These are phyloP conservation scores for Metschnikowia anglica DNA, from an alignment of 805 yeast genomes.

Conservation along the genomic window DNA sequence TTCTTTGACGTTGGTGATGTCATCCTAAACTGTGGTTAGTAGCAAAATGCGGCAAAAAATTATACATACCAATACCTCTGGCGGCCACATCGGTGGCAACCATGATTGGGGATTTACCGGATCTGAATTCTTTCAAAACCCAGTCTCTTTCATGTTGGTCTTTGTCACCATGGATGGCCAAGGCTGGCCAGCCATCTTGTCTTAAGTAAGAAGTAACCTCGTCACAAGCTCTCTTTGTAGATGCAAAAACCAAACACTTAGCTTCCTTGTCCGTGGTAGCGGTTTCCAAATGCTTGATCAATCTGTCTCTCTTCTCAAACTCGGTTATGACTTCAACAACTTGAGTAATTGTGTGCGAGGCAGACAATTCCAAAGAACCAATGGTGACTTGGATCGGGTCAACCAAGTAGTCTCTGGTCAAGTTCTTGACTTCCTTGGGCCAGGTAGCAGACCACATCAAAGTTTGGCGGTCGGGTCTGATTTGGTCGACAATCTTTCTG, in stretches of 20 bases:
- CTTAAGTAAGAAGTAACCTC: slow-evolving; percentile 88
- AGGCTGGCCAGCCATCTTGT: slow-evolving; percentile 97
- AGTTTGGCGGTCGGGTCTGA: slow-evolving; percentile 99
- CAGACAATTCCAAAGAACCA: slow-evolving; percentile 94
- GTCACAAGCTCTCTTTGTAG: slow-evolving; percentile 98
- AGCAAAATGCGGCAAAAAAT: slow-evolving; percentile 18
- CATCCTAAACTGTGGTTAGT: slow-evolving; percentile 24
- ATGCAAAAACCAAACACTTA: slow-evolving; percentile 84
- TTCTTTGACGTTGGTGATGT: slow-evolving; percentile 9
- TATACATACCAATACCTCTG: slow-evolving; percentile 96
- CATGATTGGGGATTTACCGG: slow-evolving; percentile 93
- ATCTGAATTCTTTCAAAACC: slow-evolving; percentile 91
- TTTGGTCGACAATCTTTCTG: slow-evolving; percentile 95
- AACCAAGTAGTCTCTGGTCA: slow-evolving; percentile 85
- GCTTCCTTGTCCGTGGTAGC: slow-evolving; percentile 71
- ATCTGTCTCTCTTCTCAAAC: slow-evolving; percentile 91
- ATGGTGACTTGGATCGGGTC: slow-evolving; percentile 96
- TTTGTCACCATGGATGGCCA: slow-evolving; percentile 98
- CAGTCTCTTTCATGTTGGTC: slow-evolving; percentile 98
- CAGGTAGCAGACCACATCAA: slow-evolving; percentile 99
- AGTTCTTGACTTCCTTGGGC: slow-evolving; percentile 96
- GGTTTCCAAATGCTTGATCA: slow-evolving; percentile 75
- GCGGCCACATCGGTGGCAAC: slow-evolving; percentile 99
- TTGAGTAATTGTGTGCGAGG: slow-evolving; percentile 95
- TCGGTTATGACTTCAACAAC: slow-evolving; percentile 86